These are phyloP conservation scores for Creolimax fragrantissima DNA, from an alignment of 78 protist genomes.

Conservation along the genomic window DNA sequence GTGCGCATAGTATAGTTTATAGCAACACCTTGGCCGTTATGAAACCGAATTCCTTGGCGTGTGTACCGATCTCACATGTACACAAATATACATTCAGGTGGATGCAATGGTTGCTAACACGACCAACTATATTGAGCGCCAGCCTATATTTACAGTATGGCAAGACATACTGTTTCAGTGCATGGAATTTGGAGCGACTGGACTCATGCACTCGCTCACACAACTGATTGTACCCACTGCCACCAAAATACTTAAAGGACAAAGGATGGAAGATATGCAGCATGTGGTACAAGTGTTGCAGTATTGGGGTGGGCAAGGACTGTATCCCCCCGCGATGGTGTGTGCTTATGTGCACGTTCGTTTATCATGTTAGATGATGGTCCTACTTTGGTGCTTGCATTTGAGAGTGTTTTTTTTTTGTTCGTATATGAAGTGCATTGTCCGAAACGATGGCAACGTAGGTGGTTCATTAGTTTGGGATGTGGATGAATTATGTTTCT, in stretches of 20 bases:
- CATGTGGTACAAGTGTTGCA: not conserved
- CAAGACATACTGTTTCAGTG: not conserved
- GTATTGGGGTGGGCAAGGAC: not conserved
- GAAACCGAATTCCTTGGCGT: not conserved
- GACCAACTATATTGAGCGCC: not conserved
- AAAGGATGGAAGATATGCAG: not conserved
- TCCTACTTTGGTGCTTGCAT: too few species aligned
- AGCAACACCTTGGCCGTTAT: not conserved
- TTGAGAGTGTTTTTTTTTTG: too few species aligned
- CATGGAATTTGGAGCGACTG: not conserved
- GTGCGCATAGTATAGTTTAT: not conserved
- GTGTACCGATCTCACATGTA: not conserved
- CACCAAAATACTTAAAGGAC: not conserved
- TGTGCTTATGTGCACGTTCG: not conserved
- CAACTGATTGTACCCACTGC: not conserved
- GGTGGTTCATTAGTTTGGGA: too few species aligned
- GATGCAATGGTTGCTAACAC: not conserved
- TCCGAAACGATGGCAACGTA: too few species aligned
- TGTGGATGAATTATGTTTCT: too few species aligned
- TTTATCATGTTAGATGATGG: too few species aligned
- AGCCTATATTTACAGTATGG: not conserved
- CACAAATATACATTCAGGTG: not conserved
- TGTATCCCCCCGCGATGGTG: not conserved
- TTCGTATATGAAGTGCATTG: too few species aligned
- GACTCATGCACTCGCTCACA: not conserved